Evolutionary conservation across 2,329 filamentous ascomycete genomes (phyloP).

Genomic region (Fusarium avenaceum): DNA sequence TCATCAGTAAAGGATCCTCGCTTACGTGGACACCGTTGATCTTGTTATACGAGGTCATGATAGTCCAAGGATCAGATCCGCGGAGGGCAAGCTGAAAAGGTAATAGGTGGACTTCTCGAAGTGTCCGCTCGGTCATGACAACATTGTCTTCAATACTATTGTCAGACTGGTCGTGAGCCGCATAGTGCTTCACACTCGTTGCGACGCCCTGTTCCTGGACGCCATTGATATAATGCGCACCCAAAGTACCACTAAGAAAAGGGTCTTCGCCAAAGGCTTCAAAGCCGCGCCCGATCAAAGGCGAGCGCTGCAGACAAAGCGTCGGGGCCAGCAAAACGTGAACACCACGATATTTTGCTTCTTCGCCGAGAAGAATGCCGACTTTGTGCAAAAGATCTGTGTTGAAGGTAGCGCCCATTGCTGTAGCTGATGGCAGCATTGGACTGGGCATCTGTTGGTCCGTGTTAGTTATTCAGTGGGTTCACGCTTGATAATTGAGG

Average conservation of each 20-base stretch:
- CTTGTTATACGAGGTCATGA: conserved; percentile 52
- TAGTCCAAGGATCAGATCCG: conserved; percentile 55
- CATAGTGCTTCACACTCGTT: conserved; percentile 59
- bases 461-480: conserved; percentile 12
- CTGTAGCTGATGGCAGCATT: conserved; percentile 48
- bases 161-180: conserved; percentile 56
- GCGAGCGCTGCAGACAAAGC: conserved; percentile 59
- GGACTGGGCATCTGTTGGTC: conserved; percentile 56
- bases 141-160: conserved; percentile 46
- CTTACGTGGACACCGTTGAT: conserved; percentile 57
- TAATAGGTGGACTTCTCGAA: conserved; percentile 48
- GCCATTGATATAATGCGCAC: conserved; percentile 52
- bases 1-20: conserved; percentile 38
- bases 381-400: conserved; percentile 67
- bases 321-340: conserved; percentile 67
- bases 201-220: conserved; percentile 57
- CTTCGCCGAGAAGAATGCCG: conserved; percentile 70
- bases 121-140: conserved; percentile 37
- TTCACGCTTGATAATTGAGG: rapidly evolving
- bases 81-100: conserved; percentile 57
- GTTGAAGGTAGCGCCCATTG: conserved; percentile 73
- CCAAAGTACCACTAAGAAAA: conserved; percentile 56
- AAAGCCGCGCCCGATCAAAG: conserved; percentile 59
- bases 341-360: conserved; percentile 68
- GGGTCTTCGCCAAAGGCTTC: conserved; percentile 59